phyloP scores from a whole-genome alignment of 2,329 filamentous ascomycete species.

The Didymella sp. region DNA sequence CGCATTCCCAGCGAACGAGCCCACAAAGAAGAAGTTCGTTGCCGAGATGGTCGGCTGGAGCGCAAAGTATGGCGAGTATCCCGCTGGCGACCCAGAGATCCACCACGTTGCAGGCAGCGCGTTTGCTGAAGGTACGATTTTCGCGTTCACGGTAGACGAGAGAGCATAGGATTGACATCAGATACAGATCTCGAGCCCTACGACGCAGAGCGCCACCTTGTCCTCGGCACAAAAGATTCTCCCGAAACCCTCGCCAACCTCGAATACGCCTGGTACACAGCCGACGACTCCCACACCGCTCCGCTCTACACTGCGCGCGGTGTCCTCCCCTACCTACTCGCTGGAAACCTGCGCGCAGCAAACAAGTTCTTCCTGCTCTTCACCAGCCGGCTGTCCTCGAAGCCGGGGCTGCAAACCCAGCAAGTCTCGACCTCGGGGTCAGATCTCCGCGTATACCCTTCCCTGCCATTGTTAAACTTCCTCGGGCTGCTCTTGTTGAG shows the following conservation, averaged over 20 bases:
- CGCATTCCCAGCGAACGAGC: constrained; percentile 82
- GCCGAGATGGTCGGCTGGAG: constrained; percentile 91
- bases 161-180: neutral
- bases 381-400: constrained; percentile 68
- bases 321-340: constrained; percentile 87
- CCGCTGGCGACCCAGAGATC: constrained; percentile 90
- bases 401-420: constrained; percentile 73
- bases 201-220: constrained; percentile 89
- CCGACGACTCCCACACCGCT: constrained; percentile 87
- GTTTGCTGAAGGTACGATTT: constrained; percentile 73
- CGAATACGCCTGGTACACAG: constrained; percentile 92
- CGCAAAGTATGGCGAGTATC: constrained; percentile 81
- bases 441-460: constrained; percentile 84
- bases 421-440: constrained; percentile 76
- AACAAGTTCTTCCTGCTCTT: constrained; percentile 82
- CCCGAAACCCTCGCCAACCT: constrained; percentile 79
- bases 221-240: constrained; percentile 88
- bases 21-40: constrained; percentile 91
- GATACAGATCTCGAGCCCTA: constrained; percentile 80
- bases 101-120: constrained; percentile 89
- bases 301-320: constrained; percentile 85
- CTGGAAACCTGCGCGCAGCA: constrained; percentile 88
- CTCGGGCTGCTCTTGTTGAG: constrained; percentile 82
- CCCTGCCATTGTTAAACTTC: constrained; percentile 94
- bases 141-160: neutral